A percentile compares a stretch with the other conserved stretches of the same genome.
Evolutionary conservation across 192 early-diverging fungal genomes (phyloP).

Genomic region (Funneliformis geosporum): DNA sequence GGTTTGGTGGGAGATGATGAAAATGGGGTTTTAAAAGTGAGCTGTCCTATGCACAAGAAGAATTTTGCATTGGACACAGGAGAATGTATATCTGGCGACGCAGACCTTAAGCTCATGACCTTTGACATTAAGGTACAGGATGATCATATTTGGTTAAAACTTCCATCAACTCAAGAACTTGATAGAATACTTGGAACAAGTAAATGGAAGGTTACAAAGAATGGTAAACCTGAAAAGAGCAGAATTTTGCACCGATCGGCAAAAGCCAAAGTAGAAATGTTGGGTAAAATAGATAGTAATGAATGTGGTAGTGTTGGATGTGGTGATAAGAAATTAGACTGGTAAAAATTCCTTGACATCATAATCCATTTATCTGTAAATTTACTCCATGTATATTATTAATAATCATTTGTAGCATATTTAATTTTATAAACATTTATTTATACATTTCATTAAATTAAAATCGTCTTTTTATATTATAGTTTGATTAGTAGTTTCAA

Average conservation of each 20-base stretch:
- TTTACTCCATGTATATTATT: too few species aligned
- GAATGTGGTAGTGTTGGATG: neutral
- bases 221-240: neutral
- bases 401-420: too few species aligned
- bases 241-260: neutral
- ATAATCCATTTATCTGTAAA: too few species aligned
- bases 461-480: too few species aligned
- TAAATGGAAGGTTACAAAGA: constrained; percentile 47
- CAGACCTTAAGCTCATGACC: constrained; percentile 48
- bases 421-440: too few species aligned
- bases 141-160: constrained; percentile 44
- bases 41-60: constrained; percentile 72
- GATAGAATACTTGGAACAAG: constrained; percentile 57
- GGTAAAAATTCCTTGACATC: neutral
- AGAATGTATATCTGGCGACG: constrained; percentile 50
- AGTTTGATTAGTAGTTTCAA: too few species aligned
- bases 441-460: too few species aligned
- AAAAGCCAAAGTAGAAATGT: neutral
- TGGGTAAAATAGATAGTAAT: neutral
- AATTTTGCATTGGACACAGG: constrained; percentile 60
- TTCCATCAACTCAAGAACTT: constrained; percentile 47
- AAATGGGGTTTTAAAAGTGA: constrained; percentile 39
- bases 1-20: constrained; percentile 56
- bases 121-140: constrained; percentile 61
- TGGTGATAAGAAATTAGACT: constrained; percentile 31